Conservation (phyloP, 1,139 yeast genomes). For the Hyphopichia khmerensis region DNA sequence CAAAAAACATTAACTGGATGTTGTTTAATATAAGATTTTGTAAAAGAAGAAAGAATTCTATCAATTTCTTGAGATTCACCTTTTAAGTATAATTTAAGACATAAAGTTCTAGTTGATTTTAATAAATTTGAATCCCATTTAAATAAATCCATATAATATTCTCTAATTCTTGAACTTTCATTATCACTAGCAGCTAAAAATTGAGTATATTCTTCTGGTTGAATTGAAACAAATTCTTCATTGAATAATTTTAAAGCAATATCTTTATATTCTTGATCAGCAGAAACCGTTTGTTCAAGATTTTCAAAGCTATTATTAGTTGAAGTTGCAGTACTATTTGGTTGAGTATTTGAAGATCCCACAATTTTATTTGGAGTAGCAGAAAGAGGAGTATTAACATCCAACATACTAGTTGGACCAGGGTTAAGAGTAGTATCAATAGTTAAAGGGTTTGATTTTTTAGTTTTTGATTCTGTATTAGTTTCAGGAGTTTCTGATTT, state of each 20-base stretch:
- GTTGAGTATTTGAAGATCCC: no score
- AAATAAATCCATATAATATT: constrained; percentile 48
- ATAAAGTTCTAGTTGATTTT: constrained; percentile 57
- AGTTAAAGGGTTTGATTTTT: background rate
- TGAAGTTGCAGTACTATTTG: background rate
- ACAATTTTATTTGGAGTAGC: constrained; percentile 2
- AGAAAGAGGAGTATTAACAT: constrained; percentile 1
- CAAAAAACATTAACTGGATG: constrained; percentile 50
- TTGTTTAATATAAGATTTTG: constrained; percentile 63
- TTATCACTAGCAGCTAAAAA: constrained; percentile 42
- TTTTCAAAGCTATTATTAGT: background rate
- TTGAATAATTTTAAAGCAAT: constrained; percentile 38
- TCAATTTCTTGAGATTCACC: constrained; percentile 88
- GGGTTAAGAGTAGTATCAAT: constrained; percentile 1
- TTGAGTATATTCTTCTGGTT: constrained; percentile 49
- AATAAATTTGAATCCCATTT: constrained; percentile 52
- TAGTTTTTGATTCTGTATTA: background rate
- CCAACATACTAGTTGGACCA: background rate
- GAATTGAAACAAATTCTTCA: constrained; percentile 43
- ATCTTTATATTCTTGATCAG: constrained; percentile 21
- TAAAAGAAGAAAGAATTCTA: constrained; percentile 65
- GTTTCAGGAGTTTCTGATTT: no score
- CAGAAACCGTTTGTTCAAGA: background rate
- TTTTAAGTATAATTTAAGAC: constrained; percentile 64
- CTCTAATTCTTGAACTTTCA: constrained; percentile 42